Evolutionary conservation across 805 yeast genomes (phyloP), one percentile per base, ranked within the genome.

Genomic region (Lipomyces sp.): DNA sequence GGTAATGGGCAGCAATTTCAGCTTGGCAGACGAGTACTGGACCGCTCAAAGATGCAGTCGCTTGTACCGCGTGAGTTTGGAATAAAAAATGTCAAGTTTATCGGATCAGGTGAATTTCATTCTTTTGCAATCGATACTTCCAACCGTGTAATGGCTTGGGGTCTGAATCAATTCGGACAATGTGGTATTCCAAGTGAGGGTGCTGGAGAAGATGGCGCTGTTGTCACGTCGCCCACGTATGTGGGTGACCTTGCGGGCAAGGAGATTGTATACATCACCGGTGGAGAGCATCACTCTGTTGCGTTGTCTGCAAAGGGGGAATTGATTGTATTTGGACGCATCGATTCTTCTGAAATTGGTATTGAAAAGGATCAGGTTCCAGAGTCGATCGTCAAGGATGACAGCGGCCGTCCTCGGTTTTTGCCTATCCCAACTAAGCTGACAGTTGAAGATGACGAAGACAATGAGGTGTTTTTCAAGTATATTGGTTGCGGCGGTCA

Each of bases 1-100:
- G 99, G 99, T 60, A 86, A 87, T 66, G 96, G 97, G 23, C 95
- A 90, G 63, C 95, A 87, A 64, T 81, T 75, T 69, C 98, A 93
- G 71, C 75, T 93, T 59, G 99, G 98, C 21, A 79, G 96, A 64
- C 83, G 82, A 63, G 81, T 90, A 47, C 65, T 82, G 69, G 97
- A 81, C 70, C 86, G 86, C 70, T 87, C 82, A 60, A 77, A 85
- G 69, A 77, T 76, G 63, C 77, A 81, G 53, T 80, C 88, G 2
- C 73, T 86, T 47, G 90, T 83, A 54, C 95, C 95, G 41, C 81
- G 89, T 61, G 84, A 84, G 53, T 82, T 90, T 64, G 95, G 95
- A 0, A 75, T 93, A 54, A 83, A 80, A 61, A 81, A 86, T 60
- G 79, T 91, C 59, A 84, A 79, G 61, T 82, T 77, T 63, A 81